These are phyloP conservation scores for Kazachstania martiniae DNA, from an alignment of 805 yeast species.

Conservation along the genomic window DNA sequence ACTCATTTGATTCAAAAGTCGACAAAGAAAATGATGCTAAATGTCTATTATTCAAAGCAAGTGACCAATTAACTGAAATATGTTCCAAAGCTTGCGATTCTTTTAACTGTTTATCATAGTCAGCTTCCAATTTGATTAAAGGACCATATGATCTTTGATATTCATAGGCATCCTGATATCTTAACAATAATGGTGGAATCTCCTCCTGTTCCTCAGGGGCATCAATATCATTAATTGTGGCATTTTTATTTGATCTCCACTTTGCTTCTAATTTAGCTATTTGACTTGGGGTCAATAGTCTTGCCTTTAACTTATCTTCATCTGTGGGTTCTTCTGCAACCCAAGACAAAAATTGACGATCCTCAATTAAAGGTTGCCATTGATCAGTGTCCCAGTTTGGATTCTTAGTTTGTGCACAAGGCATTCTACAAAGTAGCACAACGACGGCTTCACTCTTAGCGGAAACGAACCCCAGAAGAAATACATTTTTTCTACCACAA, in stretches of 20 bases:
- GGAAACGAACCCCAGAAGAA: conserved; percentile 74
- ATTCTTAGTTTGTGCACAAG: conserved; percentile 72
- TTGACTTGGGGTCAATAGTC: conserved; percentile 49
- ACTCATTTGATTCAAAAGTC: conserved; percentile 50
- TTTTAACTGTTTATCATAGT: conserved; percentile 59
- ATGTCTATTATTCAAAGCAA: conserved; percentile 53
- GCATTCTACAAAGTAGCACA: conserved; percentile 76
- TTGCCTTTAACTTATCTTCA: conserved; percentile 46
- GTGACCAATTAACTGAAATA: conserved; percentile 62
- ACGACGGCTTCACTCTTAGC: conserved; percentile 82
- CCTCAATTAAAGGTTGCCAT: conserved; percentile 81
- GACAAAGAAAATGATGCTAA: conserved; percentile 61
- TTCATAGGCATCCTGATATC: conserved; percentile 74
- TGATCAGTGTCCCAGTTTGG: conserved; percentile 76
- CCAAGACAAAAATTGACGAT: conserved; percentile 73
- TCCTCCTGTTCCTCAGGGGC: conserved; percentile 43
- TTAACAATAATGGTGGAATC: conserved; percentile 58
- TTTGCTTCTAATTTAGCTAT: conserved; percentile 65
- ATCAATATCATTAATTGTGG: conserved; percentile 59
- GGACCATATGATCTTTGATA: conserved; percentile 84
- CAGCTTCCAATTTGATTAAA: conserved; percentile 69
- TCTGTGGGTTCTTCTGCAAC: conserved; percentile 61
- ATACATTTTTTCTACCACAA: conserved; percentile 76
- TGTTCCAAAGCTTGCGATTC: conserved; percentile 72
- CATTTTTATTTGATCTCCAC: conserved; percentile 66